These are phyloP conservation scores for Cornus florida DNA, from an alignment of 148 eudicot genomes.

Conservation along the genomic window DNA sequence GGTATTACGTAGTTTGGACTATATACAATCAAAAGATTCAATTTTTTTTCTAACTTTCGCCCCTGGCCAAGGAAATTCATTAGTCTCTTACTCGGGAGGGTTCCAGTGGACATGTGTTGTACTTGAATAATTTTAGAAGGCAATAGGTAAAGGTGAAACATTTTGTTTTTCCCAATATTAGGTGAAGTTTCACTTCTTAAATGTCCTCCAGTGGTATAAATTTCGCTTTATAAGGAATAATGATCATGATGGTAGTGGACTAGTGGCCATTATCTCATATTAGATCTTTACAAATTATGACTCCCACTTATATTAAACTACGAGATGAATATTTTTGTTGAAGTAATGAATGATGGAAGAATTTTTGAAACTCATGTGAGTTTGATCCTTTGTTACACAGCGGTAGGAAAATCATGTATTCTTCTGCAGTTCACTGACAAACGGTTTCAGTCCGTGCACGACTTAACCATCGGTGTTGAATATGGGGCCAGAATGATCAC, in stretches of 20 bases:
- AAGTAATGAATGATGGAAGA: not conserved
- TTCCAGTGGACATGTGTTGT: too few relatives aligned
- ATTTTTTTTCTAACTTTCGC: too few relatives aligned
- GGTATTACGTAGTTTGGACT: not conserved
- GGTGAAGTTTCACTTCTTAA: not conserved
- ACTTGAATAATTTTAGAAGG: too few relatives aligned
- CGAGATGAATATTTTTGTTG: not conserved
- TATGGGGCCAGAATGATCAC: constrained; percentile 72
- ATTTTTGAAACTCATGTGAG: constrained; percentile 3
- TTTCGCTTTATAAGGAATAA: not conserved
- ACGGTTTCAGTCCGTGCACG: constrained; percentile 69
- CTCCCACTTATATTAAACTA: not conserved
- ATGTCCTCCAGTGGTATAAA: not conserved
- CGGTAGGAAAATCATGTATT: constrained; percentile 74
- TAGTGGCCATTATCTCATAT: not conserved
- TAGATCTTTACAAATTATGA: not conserved
- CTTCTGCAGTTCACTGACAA: constrained; percentile 74
- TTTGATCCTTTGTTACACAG: constrained; percentile 27
- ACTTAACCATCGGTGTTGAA: constrained; percentile 72
- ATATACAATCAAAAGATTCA: too few relatives aligned
- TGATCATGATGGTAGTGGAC: not conserved
- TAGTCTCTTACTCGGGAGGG: too few relatives aligned
- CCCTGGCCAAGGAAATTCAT: too few relatives aligned
- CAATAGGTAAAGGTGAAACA: not conserved
- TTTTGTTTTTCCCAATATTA: not conserved